Evolutionary conservation across 352 stramenopile species (phyloP), one percentile per base, ranked within the genome.

Genomic region (Nannochloropsis limnetica): DNA sequence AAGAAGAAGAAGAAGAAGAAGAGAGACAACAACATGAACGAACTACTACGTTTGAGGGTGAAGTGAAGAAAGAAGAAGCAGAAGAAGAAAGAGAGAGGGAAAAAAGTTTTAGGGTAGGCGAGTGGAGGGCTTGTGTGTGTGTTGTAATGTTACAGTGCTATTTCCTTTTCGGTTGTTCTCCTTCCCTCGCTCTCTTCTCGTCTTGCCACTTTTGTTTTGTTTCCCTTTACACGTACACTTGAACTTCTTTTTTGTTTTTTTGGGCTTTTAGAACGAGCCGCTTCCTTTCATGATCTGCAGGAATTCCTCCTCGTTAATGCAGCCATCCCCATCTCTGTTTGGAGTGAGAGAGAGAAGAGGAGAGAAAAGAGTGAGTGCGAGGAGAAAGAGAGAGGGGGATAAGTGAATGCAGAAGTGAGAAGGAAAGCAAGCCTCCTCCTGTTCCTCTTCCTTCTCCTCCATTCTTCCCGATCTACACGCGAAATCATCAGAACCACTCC

Each of bases 281-380:
- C 61, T 74, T 29, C 61, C 61, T 74, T 74, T 74, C 61, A 74
- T 74, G 61, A 74, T 74, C n/a, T 74, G 61, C 22, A 93, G 92
- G 83, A 96, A 97, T 85, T 96, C 93, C 80, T 93, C 89, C 49
- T 90, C 85, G 83, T 91, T 91, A 83, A 97, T 96, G 82, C 92
- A 90, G 68, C 92, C 93, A 84, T 97, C 93, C 82, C 95, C 89
- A 83, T 96, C 93, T 68, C 61, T 74, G 61, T 49, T 49, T n/a
- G n/a, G n/a, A n/a, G n/a, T n/a, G n/a, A n/a, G n/a, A n/a, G n/a
- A n/a, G n/a, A n/a, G n/a, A n/a, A n/a, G n/a, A n/a, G 37, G 37
- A 14, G 4, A 44, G 32, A 44, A 44, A 44, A 9, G 32, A 44
- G 32, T 44, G 37, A 20, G 37, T 14, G 37, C 0, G n/a, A n/a